A percentile compares a stretch with the other conserved stretches of the same genome.
phyloP scores from a whole-genome alignment of 257 asterid genomes.

The Penstemon davidsonii region DNA sequence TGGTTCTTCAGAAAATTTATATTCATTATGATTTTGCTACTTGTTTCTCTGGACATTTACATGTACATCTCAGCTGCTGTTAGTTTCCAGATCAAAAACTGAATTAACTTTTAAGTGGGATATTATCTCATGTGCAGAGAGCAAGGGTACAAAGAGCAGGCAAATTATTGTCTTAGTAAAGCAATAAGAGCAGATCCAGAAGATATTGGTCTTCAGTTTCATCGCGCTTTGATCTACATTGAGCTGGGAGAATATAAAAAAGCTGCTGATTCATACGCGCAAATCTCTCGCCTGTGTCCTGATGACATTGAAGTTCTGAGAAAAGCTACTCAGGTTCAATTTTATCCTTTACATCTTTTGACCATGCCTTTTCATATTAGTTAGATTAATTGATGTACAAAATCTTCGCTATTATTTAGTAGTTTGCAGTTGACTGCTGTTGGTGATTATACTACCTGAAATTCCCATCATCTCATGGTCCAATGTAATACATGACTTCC shows the following conservation, averaged over 20 bases:
- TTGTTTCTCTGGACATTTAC: background rate
- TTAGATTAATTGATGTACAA: slow-evolving; percentile 1
- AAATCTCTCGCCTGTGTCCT: slow-evolving; percentile 63
- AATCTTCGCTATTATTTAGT: background rate
- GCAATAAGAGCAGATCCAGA: slow-evolving; percentile 81
- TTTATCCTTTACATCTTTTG: background rate
- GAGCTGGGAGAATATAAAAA: slow-evolving; percentile 65
- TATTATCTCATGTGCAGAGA: slow-evolving; percentile 42
- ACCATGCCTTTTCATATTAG: slow-evolving; percentile 17
- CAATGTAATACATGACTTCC: too few species aligned
- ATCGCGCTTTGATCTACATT: slow-evolving; percentile 63
- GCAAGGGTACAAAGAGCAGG: slow-evolving; percentile 63
- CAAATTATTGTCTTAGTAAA: slow-evolving; percentile 68
- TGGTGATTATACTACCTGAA: background rate
- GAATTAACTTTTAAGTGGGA: slow-evolving; percentile 17
- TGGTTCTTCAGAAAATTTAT: too few species aligned
- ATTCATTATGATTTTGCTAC: slow-evolving; percentile 13
- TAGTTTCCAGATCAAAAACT: background rate
- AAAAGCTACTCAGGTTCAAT: slow-evolving; percentile 58
- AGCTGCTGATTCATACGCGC: slow-evolving; percentile 78
- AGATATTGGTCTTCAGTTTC: slow-evolving; percentile 58
- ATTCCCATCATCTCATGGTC: too few species aligned
- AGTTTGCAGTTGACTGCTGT: slow-evolving; percentile 2
- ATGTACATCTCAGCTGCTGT: background rate
- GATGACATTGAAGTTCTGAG: slow-evolving; percentile 47